phyloP scores from a whole-genome alignment of 2,329 filamentous ascomycete genomes.

The Ophidiomyces ophidiicola region DNA sequence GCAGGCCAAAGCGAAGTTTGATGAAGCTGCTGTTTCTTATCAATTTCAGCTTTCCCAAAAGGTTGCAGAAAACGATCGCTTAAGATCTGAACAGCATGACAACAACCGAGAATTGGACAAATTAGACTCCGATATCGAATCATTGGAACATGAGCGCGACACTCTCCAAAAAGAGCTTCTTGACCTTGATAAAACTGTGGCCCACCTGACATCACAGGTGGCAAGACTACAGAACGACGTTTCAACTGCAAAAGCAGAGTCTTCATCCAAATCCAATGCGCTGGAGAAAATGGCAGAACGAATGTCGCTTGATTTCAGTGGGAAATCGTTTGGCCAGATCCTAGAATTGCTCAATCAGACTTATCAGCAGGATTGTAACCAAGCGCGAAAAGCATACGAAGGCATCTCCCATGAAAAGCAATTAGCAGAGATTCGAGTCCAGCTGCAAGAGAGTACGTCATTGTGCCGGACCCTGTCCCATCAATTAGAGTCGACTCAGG shows the following conservation, averaged over 20 bases:
- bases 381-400: neutral
- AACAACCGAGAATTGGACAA: conserved; percentile 27
- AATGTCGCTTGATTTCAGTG: conserved; percentile 23
- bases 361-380: too few relatives aligned
- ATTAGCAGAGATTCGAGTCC: conserved; percentile 19
- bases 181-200: conserved; percentile 25
- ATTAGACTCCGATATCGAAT: conserved; percentile 26
- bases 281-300: conserved; percentile 29
- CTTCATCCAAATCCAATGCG: conserved; percentile 28
- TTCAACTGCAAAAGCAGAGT: conserved; percentile 25
- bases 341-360: conserved; percentile 16
- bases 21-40: conserved; percentile 24
- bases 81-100: conserved; percentile 27
- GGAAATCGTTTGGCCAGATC: conserved; percentile 31
- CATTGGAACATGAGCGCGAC: conserved; percentile 24
- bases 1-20: conserved; percentile 24
- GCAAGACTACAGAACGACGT: conserved; percentile 27
- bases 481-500: conserved; percentile 26
- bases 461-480: conserved; percentile 24
- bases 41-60: conserved; percentile 28
- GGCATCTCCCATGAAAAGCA: conserved; percentile 19
- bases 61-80: conserved; percentile 27
- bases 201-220: conserved; percentile 30
- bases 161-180: conserved; percentile 26
- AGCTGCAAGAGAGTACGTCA: conserved; percentile 22